Evolutionary conservation across 306 rosid genomes (phyloP).

Genomic region (Castanopsis chinensis): DNA sequence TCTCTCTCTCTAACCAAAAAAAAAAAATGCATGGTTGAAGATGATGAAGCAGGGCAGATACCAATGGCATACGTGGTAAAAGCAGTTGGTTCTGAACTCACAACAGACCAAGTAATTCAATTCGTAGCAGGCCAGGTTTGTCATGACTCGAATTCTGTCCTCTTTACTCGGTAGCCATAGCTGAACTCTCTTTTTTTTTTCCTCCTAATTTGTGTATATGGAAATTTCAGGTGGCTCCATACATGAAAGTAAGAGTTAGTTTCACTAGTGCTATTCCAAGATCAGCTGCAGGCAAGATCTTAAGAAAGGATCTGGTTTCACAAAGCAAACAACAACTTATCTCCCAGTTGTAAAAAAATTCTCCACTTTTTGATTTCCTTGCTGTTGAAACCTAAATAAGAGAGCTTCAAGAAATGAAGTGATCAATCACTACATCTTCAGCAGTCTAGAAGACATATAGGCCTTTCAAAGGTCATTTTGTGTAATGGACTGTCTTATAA

Average conservation of each 20-base stretch:
- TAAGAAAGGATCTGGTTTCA: conserved; percentile 80
- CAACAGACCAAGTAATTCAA: conserved; percentile 70
- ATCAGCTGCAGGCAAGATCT: conserved; percentile 86
- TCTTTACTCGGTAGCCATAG: not conserved
- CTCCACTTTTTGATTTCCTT: not conserved
- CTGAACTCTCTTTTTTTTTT: not conserved
- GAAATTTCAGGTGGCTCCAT: conserved; percentile 82
- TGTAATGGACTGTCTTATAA: too few species aligned
- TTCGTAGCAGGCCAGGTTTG: conserved; percentile 75
- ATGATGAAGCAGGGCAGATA: conserved; percentile 82
- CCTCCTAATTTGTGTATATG: not conserved
- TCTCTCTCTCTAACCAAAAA: not conserved
- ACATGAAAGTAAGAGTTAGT: conserved; percentile 69
- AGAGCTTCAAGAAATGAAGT: not conserved
- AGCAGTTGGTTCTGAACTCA: conserved; percentile 48
- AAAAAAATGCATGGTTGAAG: conserved; percentile 53
- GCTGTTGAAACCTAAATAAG: not conserved
- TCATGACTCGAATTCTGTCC: not conserved
- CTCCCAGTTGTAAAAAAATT: conserved; percentile 52
- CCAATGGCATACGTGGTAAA: conserved; percentile 88
- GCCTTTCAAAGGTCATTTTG: too few species aligned
- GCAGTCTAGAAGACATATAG: too few species aligned
- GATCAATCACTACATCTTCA: too few species aligned
- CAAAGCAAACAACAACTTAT: conserved; percentile 42
- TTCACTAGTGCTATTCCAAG: conserved; percentile 67